Conservation (phyloP, 345 rosid genomes). For the Theobroma cacao region DNA sequence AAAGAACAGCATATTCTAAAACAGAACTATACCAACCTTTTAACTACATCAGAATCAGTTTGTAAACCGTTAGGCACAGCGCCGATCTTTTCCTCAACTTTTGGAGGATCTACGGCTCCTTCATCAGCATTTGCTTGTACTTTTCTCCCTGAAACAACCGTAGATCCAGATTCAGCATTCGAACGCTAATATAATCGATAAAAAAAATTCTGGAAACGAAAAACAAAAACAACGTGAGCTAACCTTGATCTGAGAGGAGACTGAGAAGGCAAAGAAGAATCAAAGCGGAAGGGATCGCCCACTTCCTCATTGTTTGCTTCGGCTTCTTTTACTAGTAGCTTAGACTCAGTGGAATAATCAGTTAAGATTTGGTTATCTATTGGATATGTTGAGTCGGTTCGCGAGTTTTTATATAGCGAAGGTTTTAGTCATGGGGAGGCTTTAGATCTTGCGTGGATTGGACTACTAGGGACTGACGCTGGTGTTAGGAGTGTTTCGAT, state of each 20-base stretch:
- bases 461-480: neutral
- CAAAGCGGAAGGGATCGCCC: constrained; percentile 82
- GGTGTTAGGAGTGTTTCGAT: constrained; percentile 17
- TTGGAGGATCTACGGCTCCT: constrained; percentile 71
- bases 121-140: constrained; percentile 78
- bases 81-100: constrained; percentile 89
- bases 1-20: neutral
- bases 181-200: neutral
- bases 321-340: constrained; percentile 20
- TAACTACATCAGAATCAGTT: constrained; percentile 95
- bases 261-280: constrained; percentile 63
- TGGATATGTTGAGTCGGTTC: neutral
- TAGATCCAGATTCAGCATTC: constrained; percentile 25
- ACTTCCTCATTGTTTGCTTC: constrained; percentile 66
- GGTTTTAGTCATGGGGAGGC: constrained; percentile 4
- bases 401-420: constrained; percentile 10
- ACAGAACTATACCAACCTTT: constrained; percentile 44
- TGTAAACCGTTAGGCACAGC: constrained; percentile 84
- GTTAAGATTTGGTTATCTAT: neutral
- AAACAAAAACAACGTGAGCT: neutral
- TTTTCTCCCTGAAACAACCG: constrained; percentile 53
- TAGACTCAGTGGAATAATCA: constrained; percentile 2
- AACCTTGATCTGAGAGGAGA: constrained; percentile 89
- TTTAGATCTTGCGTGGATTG: neutral
- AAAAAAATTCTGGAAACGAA: neutral